Base-by-base conservation (phyloP, 2,329 filamentous ascomycete genomes). In the Fusarium sp. region DNA sequence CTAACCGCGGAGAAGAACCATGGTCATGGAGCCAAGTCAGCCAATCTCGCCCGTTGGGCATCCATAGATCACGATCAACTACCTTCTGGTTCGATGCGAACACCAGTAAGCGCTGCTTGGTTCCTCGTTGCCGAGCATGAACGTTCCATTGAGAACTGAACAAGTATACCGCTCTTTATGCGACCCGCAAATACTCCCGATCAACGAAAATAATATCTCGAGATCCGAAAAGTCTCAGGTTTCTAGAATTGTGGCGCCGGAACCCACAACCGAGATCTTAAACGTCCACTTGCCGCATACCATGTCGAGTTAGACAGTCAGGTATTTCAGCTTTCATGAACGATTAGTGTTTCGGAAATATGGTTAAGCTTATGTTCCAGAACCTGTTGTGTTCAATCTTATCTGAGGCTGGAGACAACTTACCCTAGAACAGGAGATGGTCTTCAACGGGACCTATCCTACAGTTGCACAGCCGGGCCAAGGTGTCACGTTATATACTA, bases 231-330 rank as follows among this genome's bases (percentile, higher is more conserved):
- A 37, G 34, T n/a, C 34, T 37, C 34, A 37, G 49, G 34, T 55
- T 40, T 48, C 16, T 66, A 63, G 60, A 59, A 69, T 55, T 50
- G 69, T 71, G 68, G 69, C 65, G 61, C 45, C 42, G 55, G 55
- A 46, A 43, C 56, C 5, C 18, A 13, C 41, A 65, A 40, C 65
- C 65, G 66, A 69, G 50, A 54, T 69, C 67, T 56, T 47, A 58
- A 53, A 53, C 50, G 45, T 45, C 51, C 47, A 56, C 50, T 28
- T 62, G 28, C 68, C 62, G 62, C 62, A 69, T 67, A 27, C 57
- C 54, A 18, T 23, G 55, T 51, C 34, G 13, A 56, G 2, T 23
- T 41, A 37, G 18, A 18, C 18, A 37, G 34, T 37, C 6, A 37
- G 10, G 34, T n/a, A 62, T 66, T 66, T 69, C 68, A 72, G 68